Evolutionary conservation across 2,329 filamentous ascomycete genomes (phyloP), one percentile per base, ranked within the genome.

Genomic region (Paraphaeosphaeria sporulosa): DNA sequence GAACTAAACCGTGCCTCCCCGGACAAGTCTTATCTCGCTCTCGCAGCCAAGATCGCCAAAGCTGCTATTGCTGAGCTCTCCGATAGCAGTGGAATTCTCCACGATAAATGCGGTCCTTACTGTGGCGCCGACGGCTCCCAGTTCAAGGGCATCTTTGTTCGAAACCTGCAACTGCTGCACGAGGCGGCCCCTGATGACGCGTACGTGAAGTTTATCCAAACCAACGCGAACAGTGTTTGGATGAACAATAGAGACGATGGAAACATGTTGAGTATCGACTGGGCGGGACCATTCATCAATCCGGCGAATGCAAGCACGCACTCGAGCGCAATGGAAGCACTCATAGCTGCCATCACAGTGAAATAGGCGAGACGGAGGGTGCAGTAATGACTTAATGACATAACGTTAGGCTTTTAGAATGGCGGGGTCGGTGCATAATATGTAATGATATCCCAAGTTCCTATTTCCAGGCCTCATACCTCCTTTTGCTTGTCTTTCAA

Each of bases 141-240:
- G 69, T 93, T 92, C 83, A 92, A 93, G 76, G 90, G 90, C 3
- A 81, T 92, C 38, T 91, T 92, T 64, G 82, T 86, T 17, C 83
- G 89, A 21, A 90, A 90, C 69, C 77, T 93, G 21, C 81, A 83
- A 36, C 83, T 85, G 57, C 75, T 93, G 36, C 80, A 89, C 23
- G 69, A 77, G 0, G 84, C 76, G 2, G 82, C 82, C 1, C 84
- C 85, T 0, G 78, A 84, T 40, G 72, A 80, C 3, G 72, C 73
- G 10, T 89, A 87, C 69, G 78, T 76, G 13, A 71, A 78, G 2
- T 88, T 89, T 57, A 85, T 92, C 58, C 73, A 82, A 50, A 78
- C 75, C 30, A 92, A 90, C 59, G 90, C 89, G 10, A 79, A 89
- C 62, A 85, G 84, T 47, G 87, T 92, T 60, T 92, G 89, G 90